Evolutionary conservation across 2,329 filamentous ascomycete species (phyloP), one percentile per base, ranked within the genome.

Genomic region (Diplodia scrobiculata): DNA sequence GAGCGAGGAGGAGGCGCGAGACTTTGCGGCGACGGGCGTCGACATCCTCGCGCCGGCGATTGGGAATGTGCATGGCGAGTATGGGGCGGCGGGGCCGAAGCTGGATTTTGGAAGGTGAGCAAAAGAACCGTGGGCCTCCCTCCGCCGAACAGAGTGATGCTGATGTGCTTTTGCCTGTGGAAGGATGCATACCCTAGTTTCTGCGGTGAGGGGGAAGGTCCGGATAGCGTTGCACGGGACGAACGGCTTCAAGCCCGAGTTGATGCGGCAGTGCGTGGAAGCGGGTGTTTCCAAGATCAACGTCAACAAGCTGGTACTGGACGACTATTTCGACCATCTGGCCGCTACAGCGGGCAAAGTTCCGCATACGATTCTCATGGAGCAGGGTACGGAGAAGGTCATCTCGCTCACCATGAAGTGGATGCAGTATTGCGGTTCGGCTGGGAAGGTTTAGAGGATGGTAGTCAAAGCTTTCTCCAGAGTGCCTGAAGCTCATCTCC

Each of bases 21-120:
- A 89, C 72, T 91, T 92, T 72, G 83, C 91, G 9, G 82, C 80
- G 1, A 89, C 87, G 9, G 89, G 88, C 0, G 87, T 92, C 72
- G 87, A 91, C 71, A 88, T 89, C 77, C 79, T 92, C 36, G 89
- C 90, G 0, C 89, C 89, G 0, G 88, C 88, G 0, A 89, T 91
- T 75, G 89, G 89, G 6, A 92, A 91, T 71, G 84, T 91, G 36
- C 89, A 92, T 77, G 89, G 89, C 13, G 85, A 87, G 70, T 91
- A 92, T 76, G 89, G 89, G 0, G 83, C 86, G 0, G 78, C 84
- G 17, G 89, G 89, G 0, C 59, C 71, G 2, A 52, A 67, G 41
- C 67, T 73, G 38, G 71, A 73, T 51, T 74, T 70, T 25, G 68
- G 70, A 19, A 67, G 71, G 65, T 69, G 63, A 52, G 58, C 3